Percentiles rank a stretch among this genome's conserved stretches.
phyloP scores from a whole-genome alignment of 1,284 basidiomycete genomes.

The Austroboletus rostrupii region DNA sequence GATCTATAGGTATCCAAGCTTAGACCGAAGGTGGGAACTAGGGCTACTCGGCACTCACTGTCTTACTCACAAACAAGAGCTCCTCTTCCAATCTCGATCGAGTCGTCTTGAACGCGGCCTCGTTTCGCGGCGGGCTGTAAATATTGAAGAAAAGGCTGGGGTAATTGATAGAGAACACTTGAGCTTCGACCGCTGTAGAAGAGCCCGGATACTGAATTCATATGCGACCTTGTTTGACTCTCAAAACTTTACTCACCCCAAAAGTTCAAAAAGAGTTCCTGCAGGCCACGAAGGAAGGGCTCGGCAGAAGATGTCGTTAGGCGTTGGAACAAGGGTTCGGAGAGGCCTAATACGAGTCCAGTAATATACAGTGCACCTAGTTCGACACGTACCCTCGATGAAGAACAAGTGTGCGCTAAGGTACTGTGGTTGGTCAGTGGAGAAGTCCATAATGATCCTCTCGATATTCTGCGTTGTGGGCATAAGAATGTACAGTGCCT shows the following conservation, averaged over 20 bases:
- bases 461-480: constrained; percentile 94
- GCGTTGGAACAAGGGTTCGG: constrained; percentile 72
- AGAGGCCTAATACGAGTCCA: constrained; percentile 45
- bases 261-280: constrained; percentile 88
- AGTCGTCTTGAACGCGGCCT: constrained; percentile 55
- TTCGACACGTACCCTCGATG: constrained; percentile 66
- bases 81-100: constrained; percentile 79
- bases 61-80: constrained; percentile 68
- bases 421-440: constrained; percentile 67
- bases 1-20: constrained; percentile 49
- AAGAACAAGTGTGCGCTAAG: constrained; percentile 92
- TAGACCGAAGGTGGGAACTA: constrained; percentile 1
- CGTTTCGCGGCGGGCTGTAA: constrained; percentile 77
- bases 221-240: not conserved
- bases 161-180: constrained; percentile 73
- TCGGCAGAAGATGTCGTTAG: constrained; percentile 71
- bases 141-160: constrained; percentile 83
- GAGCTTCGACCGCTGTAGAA: constrained; percentile 71
- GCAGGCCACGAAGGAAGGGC: constrained; percentile 64
- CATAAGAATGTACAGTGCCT: constrained; percentile 92
- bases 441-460: constrained; percentile 85
- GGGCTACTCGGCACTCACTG: constrained; percentile 38
- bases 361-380: constrained; percentile 2
- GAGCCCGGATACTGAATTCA: constrained; percentile 7
- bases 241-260: constrained; percentile 52